phyloP scores from a whole-genome alignment of 495 filamentous ascomycete species.

The Chaetomium cochliodes region DNA sequence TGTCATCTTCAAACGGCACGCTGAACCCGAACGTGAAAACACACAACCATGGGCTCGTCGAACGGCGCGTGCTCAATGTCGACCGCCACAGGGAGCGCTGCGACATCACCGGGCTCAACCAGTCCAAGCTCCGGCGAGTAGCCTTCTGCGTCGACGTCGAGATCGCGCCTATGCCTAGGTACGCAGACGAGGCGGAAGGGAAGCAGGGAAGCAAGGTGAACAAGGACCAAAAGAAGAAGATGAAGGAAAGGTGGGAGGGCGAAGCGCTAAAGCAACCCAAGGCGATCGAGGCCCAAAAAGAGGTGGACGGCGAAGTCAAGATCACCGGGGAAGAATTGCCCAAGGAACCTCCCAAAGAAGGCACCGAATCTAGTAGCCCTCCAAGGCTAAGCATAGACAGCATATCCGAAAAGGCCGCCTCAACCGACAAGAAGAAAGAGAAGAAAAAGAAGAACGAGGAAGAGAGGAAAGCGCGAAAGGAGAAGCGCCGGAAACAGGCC shows the following conservation, averaged over 20 bases:
- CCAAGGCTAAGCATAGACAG: conserved; percentile 33
- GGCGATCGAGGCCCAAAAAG: conserved; percentile 56
- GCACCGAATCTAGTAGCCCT: conserved; percentile 29
- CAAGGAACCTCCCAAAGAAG: conserved; percentile 36
- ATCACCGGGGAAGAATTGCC: conserved; percentile 45
- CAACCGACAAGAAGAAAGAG: conserved; percentile 64
- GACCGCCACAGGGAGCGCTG: conserved; percentile 77
- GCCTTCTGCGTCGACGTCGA: conserved; percentile 97
- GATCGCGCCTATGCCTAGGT: conserved; percentile 67
- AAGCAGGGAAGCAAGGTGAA: conserved; percentile 45
- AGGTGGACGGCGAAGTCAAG: conserved; percentile 40
- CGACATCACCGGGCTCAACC: conserved; percentile 72
- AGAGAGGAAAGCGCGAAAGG: conserved; percentile 81
- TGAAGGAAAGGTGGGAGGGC: conserved; percentile 67
- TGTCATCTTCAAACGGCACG: conserved; percentile 67
- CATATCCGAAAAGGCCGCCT: conserved; percentile 20
- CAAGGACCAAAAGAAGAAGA: conserved; percentile 62
- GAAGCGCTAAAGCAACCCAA: conserved; percentile 65
- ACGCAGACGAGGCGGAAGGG: conserved; percentile 43
- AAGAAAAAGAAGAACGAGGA: conserved; percentile 91
- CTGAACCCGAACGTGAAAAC: conserved; percentile 38
- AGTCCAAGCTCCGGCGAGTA: conserved; percentile 77
- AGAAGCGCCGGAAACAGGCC: conserved; percentile 73
- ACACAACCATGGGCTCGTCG: conserved; percentile 61
- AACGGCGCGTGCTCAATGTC: conserved; percentile 79